Percentiles rank a stretch among this genome's conserved stretches.
Evolutionary conservation across 2,329 filamentous ascomycete genomes (phyloP).

Genomic region (Westerdykella ornata): DNA sequence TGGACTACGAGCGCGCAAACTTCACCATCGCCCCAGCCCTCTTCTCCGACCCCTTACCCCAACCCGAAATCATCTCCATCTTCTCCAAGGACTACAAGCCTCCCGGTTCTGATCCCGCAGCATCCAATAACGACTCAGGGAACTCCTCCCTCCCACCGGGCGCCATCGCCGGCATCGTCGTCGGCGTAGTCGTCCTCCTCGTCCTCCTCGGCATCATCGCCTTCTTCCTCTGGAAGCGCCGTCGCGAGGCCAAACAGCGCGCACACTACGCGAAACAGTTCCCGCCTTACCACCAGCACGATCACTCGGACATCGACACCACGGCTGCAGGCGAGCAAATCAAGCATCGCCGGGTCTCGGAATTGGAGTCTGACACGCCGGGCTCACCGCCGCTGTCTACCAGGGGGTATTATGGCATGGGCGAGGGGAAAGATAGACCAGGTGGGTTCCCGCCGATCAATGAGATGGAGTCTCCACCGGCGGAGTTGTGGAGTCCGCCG

Average conservation of each 20-base stretch:
- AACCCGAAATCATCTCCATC: conserved; percentile 18
- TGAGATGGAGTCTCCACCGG: conserved; percentile 31
- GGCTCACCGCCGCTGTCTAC: conserved; percentile 20
- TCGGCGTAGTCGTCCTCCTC: conserved; percentile 14
- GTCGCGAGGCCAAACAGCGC: conserved; percentile 7
- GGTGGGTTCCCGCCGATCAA: conserved; percentile 24
- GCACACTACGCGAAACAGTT: conserved; percentile 5
- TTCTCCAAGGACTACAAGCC: conserved; percentile 16
- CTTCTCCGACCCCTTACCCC: conserved; percentile 18
- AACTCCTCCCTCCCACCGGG: conserved; percentile 18
- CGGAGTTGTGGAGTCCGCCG: conserved; percentile 28
- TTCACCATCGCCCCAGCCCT: conserved; percentile 28
- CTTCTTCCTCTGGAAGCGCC: conserved; percentile 26
- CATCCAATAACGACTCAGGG: background rate
- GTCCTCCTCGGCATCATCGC: conserved; percentile 16
- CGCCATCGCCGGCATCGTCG: conserved; percentile 31
- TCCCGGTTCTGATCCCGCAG: background rate
- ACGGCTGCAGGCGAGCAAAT: conserved; percentile 21
- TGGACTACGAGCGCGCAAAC: conserved; percentile 33
- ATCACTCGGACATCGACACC: conserved; percentile 25
- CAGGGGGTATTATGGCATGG: conserved; percentile 15
- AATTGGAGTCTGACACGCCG: conserved; percentile 29
- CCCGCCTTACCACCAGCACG: background rate
- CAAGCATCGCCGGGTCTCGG: conserved; percentile 28
- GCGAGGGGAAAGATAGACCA: conserved; percentile 14